Evolutionary conservation across 768 basidiomycete genomes (phyloP).

Genomic region (Boletales sp.): DNA sequence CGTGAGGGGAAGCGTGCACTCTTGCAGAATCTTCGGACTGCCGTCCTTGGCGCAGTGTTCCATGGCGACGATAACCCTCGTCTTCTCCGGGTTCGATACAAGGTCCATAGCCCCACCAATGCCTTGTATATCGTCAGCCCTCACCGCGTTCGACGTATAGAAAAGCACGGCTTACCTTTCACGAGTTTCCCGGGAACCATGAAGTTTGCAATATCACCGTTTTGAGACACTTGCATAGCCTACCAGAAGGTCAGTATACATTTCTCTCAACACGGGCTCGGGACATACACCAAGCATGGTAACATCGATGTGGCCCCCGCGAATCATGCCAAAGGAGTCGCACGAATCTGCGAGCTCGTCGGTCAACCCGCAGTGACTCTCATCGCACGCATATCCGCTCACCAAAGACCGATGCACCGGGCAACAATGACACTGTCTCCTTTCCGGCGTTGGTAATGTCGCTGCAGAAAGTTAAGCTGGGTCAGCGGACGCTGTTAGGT

Average conservation of each 20-base stretch:
- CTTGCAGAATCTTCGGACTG: conserved; percentile 75
- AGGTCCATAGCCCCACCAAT: conserved; percentile 96
- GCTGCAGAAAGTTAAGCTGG: conserved; percentile 39
- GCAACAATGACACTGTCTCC: conserved; percentile 87
- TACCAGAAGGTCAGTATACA: conserved; percentile 25
- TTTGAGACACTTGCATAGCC: conserved; percentile 91
- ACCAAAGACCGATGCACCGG: conserved; percentile 89
- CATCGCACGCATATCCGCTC: conserved; percentile 47
- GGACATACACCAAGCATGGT: conserved; percentile 80
- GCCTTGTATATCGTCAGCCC: conserved; percentile 49
- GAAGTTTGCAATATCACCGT: conserved; percentile 92
- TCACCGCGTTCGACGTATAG: not conserved
- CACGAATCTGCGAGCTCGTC: conserved; percentile 52
- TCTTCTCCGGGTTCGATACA: conserved; percentile 91
- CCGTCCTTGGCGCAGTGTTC: conserved; percentile 89
- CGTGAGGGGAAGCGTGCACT: conserved; percentile 81
- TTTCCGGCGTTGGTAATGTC: conserved; percentile 93
- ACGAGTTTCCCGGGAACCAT: conserved; percentile 95
- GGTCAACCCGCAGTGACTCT: conserved; percentile 19
- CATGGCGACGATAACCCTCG: conserved; percentile 83
- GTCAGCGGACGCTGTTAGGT: not conserved
- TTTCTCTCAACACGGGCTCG: conserved; percentile 37
- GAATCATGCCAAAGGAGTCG: conserved; percentile 95
- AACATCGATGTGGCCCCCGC: conserved; percentile 90
- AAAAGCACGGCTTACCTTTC: conserved; percentile 46